These are phyloP conservation scores for Dipodascus albidus DNA, from an alignment of 805 yeast genomes.

Conservation along the genomic window DNA sequence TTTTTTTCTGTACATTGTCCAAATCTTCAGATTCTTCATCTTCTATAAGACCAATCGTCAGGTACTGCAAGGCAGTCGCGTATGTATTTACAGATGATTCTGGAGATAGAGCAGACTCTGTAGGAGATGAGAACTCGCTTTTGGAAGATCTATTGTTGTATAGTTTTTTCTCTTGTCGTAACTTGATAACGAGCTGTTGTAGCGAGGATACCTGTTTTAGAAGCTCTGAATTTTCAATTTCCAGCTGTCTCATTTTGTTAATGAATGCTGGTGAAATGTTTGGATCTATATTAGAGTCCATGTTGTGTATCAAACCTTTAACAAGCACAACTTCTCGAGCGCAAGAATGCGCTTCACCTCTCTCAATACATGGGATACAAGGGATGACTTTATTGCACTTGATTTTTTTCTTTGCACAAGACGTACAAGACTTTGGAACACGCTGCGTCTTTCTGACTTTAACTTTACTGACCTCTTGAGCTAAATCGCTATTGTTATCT, in stretches of 20 bases:
- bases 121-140: not conserved
- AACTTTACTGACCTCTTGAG: not conserved
- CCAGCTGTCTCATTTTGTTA: constrained; percentile 2
- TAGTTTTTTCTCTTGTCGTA: not conserved
- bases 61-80: not conserved
- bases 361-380: not conserved
- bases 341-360: not conserved
- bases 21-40: not conserved
- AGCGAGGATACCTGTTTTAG: not conserved
- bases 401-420: not conserved
- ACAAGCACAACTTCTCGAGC: not conserved
- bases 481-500: not conserved
- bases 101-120: not conserved
- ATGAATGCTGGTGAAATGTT: not conserved
- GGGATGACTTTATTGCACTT: not conserved
- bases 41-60: not conserved
- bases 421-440: not conserved
- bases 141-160: not conserved
- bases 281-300: not conserved
- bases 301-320: not conserved
- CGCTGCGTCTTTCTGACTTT: not conserved
- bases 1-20: not conserved
- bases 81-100: not conserved
- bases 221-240: not conserved
- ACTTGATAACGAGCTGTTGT: not conserved